These are phyloP conservation scores for Phytophthora multivora DNA, from an alignment of 352 stramenopile species.

Conservation along the genomic window DNA sequence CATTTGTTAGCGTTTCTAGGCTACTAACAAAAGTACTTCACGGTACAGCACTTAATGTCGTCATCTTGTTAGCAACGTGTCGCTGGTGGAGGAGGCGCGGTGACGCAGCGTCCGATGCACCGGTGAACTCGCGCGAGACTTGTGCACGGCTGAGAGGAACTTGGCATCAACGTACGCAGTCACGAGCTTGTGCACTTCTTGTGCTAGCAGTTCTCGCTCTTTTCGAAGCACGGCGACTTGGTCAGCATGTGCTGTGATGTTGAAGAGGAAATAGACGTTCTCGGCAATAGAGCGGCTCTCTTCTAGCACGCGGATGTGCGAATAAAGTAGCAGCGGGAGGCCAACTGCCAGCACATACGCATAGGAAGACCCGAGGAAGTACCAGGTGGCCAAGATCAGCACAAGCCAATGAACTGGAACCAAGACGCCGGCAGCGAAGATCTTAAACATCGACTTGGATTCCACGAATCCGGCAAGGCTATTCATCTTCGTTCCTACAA, in stretches of 20 bases:
- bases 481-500: conserved; percentile 71
- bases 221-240: conserved; percentile 60
- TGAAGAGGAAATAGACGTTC: conserved; percentile 79
- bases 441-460: conserved; percentile 85
- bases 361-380: conserved; percentile 58
- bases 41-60: not conserved
- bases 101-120: conserved; percentile 40
- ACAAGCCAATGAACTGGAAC: conserved; percentile 73
- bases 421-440: conserved; percentile 67
- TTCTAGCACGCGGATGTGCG: conserved; percentile 78
- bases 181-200: conserved; percentile 64
- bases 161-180: conserved; percentile 54
- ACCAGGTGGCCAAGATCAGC: conserved; percentile 61
- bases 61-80: conserved; percentile 38
- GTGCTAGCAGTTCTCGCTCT: conserved; percentile 52
- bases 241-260: conserved; percentile 66
- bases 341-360: conserved; percentile 61
- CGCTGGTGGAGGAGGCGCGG: conserved; percentile 49
- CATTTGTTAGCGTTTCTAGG: conserved; percentile 19
- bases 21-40: not conserved
- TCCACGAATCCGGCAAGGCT: conserved; percentile 67
- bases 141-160: conserved; percentile 61
- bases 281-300: conserved; percentile 79
- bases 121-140: conserved; percentile 53
- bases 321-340: conserved; percentile 73